Conservation (phyloP, 352 stramenopile genomes). For the Pythium rhizo-oryzae region DNA sequence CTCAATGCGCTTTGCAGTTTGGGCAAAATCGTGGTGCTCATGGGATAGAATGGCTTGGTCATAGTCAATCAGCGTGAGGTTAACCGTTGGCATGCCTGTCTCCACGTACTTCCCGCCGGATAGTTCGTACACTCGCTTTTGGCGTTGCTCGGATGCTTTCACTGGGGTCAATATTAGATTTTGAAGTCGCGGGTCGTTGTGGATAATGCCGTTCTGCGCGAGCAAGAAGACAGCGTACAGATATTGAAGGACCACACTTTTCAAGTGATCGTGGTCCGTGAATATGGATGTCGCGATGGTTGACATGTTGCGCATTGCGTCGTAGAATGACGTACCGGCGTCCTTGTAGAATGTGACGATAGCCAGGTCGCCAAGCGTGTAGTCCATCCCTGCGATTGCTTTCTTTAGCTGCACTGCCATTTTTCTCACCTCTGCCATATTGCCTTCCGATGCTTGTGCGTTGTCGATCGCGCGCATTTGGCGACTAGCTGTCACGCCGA, state of each 20-base stretch:
- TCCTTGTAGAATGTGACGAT: neutral
- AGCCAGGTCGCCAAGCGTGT: neutral
- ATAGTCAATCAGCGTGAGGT: constrained; percentile 1
- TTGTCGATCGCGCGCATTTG: neutral
- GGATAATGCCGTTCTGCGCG: neutral
- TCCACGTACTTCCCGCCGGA: no score
- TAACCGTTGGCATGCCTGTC: constrained; percentile 1
- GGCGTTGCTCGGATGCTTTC: neutral
- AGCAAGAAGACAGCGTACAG: constrained; percentile 1
- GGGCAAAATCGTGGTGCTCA: neutral
- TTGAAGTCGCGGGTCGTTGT: constrained; percentile 6
- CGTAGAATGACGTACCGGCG: no score
- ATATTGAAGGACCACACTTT: neutral
- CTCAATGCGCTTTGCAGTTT: neutral
- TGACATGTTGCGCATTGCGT: neutral
- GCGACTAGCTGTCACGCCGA: no score
- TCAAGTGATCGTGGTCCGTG: neutral
- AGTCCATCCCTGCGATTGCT: neutral
- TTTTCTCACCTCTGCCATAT: no score
- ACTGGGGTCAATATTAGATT: no score
- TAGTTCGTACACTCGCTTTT: no score
- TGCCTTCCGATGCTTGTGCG: neutral
- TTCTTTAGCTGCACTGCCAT: neutral
- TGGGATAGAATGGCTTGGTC: constrained; percentile 1
- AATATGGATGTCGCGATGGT: neutral